These are phyloP conservation scores for Cystoisospora suis DNA, from an alignment of 169 alveolate genomes.

Conservation along the genomic window DNA sequence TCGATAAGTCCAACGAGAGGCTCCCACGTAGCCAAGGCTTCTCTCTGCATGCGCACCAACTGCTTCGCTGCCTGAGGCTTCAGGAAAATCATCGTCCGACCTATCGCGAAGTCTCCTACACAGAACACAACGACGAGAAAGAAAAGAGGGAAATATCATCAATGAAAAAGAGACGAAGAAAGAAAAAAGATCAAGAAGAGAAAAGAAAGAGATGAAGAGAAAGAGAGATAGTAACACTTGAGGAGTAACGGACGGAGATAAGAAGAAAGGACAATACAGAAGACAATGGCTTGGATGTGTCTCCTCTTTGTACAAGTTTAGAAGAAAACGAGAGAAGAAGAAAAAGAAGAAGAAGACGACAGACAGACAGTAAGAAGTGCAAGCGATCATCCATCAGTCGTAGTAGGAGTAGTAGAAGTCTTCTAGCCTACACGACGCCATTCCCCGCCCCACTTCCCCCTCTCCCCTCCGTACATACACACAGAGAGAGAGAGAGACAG, in stretches of 20 bases:
- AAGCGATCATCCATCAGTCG: no score
- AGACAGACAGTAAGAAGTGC: not conserved
- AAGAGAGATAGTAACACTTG: not conserved
- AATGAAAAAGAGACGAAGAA: not conserved
- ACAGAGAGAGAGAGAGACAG: no score
- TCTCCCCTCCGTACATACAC: no score
- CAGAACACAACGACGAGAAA: not conserved
- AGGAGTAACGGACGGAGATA: not conserved
- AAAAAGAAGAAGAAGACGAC: not conserved
- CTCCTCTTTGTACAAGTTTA: not conserved
- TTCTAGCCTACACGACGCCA: no score
- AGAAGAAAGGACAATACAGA: no score
- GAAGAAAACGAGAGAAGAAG: not conserved
- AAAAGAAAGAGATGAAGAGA: not conserved
- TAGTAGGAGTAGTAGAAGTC: no score
- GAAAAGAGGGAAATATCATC: conserved; percentile 44
- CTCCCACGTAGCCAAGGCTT: conserved; percentile 87
- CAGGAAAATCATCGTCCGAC: conserved; percentile 89
- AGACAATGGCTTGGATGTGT: no score
- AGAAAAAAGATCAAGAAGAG: not conserved
- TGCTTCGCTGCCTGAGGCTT: conserved; percentile 87
- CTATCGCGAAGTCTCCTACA: conserved; percentile 78
- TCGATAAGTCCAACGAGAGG: conserved; percentile 87
- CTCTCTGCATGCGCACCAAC: conserved; percentile 85
- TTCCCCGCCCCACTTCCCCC: no score